Conservation (phyloP, 768 basidiomycete genomes). For the Leucosporidium scottii region DNA sequence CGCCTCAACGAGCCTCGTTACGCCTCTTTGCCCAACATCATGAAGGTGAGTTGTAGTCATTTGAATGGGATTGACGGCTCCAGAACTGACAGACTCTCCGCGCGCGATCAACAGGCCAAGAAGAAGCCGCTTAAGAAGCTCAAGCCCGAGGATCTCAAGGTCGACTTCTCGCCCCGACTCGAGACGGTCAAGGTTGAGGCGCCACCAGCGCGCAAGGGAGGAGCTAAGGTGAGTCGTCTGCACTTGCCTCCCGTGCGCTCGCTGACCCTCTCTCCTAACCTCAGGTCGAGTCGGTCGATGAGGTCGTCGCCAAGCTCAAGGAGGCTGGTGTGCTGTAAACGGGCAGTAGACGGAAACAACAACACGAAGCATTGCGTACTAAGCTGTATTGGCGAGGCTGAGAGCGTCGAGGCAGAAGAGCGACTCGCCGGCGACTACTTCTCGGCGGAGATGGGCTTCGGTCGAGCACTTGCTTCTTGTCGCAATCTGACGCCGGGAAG, state of each 20-base stretch:
- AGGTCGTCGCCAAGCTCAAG: conserved; percentile 79
- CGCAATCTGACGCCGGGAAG: too few species aligned
- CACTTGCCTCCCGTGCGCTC: neutral
- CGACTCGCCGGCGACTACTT: too few species aligned
- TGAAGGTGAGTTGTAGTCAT: conserved; percentile 54
- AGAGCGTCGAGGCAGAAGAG: too few species aligned
- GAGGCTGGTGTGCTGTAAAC: conserved; percentile 59
- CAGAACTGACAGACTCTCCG: too few species aligned
- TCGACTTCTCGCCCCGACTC: conserved; percentile 74
- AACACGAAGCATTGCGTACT: too few species aligned
- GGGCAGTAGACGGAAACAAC: too few species aligned
- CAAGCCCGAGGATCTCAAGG: conserved; percentile 65
- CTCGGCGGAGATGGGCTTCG: too few species aligned
- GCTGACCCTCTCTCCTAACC: neutral
- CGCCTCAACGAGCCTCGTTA: conserved; percentile 83
- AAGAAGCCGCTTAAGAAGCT: conserved; percentile 91
- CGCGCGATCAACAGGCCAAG: conserved; percentile 57
- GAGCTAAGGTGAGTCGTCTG: conserved; percentile 60
- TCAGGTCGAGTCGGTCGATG: conserved; percentile 75
- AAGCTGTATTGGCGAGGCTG: too few species aligned
- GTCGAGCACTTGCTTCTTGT: too few species aligned
- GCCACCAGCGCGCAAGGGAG: conserved; percentile 83
- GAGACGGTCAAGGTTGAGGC: conserved; percentile 83
- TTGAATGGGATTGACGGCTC: too few species aligned
- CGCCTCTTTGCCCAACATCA: conserved; percentile 92